A percentile compares a stretch with the other conserved stretches of the same genome.
Conservation (phyloP, 2,329 filamentous ascomycete genomes). For the Alternaria conjuncta region DNA sequence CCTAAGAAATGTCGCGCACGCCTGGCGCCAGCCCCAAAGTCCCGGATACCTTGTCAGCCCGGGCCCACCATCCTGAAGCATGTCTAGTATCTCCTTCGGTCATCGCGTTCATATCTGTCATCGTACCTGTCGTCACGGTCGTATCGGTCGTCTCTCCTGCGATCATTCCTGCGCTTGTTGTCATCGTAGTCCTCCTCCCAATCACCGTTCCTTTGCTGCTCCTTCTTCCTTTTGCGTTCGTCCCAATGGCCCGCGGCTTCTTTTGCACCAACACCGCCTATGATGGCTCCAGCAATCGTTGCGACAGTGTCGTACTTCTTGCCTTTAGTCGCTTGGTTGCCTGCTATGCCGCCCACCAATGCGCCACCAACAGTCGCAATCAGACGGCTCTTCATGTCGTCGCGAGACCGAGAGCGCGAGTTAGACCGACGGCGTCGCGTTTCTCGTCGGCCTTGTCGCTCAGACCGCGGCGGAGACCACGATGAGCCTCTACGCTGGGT, state of each 20-base stretch:
- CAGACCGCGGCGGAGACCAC: constrained; percentile 37
- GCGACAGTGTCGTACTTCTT: constrained; percentile 38
- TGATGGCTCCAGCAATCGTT: constrained; percentile 43
- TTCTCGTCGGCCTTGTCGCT: constrained; percentile 12
- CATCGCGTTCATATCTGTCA: constrained; percentile 1
- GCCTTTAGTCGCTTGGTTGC: constrained; percentile 29
- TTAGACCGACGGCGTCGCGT: constrained; percentile 20
- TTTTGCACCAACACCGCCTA: constrained; percentile 42
- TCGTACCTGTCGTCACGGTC: constrained; percentile 11
- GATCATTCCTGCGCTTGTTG: not conserved
- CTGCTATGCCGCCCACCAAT: constrained; percentile 42
- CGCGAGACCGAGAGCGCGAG: constrained; percentile 33
- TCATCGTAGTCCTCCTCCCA: constrained; percentile 17
- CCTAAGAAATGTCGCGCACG: not conserved
- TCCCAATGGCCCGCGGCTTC: constrained; percentile 36
- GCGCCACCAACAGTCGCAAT: constrained; percentile 41
- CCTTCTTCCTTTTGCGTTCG: constrained; percentile 12
- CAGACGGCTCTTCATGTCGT: constrained; percentile 29
- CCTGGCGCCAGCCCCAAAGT: not conserved
- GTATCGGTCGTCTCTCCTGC: constrained; percentile 3
- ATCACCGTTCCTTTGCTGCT: constrained; percentile 6
- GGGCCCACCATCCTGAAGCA: not conserved
- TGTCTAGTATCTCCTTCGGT: not conserved
- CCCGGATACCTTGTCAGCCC: constrained; percentile 1
- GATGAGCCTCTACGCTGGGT: constrained; percentile 32